phyloP scores from a whole-genome alignment of 352 stramenopile species.

The Globisporangium ultimum region DNA sequence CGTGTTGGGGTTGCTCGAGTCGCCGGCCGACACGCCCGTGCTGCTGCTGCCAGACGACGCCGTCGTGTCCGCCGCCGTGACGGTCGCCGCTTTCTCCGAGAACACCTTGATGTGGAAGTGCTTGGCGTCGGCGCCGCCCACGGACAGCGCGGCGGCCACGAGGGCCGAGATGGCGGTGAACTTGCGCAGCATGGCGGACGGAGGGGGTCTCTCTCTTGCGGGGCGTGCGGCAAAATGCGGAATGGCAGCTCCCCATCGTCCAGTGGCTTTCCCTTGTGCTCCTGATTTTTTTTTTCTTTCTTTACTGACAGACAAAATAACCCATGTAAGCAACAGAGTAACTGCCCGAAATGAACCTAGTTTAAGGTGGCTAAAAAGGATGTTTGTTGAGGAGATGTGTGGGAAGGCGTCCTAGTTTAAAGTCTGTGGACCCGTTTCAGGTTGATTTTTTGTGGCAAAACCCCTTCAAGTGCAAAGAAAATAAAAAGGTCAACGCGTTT shows the following conservation, averaged over 20 bases:
- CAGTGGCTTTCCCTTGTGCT: too few relatives aligned
- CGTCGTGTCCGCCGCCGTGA: slow-evolving; percentile 1
- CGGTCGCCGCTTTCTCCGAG: neutral
- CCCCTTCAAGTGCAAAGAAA: too few relatives aligned
- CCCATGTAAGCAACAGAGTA: too few relatives aligned
- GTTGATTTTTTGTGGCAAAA: too few relatives aligned
- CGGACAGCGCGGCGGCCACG: slow-evolving; percentile 12
- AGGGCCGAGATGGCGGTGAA: slow-evolving; percentile 10
- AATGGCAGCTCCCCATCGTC: neutral
- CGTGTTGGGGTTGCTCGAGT: slow-evolving; percentile 6
- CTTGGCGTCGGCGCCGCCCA: slow-evolving; percentile 10
- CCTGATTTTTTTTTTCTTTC: neutral
- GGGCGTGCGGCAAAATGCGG: neutral
- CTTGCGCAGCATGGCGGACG: slow-evolving; percentile 12
- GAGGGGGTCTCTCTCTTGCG: neutral
- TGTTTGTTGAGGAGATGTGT: too few relatives aligned
- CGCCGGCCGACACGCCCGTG: neutral
- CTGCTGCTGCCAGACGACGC: slow-evolving; percentile 1
- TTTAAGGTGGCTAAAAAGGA: too few relatives aligned
- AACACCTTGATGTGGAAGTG: slow-evolving; percentile 17
- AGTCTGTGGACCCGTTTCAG: too few relatives aligned
- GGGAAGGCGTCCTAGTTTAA: too few relatives aligned
- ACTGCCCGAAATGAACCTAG: too few relatives aligned
- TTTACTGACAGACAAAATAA: too few relatives aligned
- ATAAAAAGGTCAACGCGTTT: too few relatives aligned